phyloP scores from a whole-genome alignment of 2,329 filamentous ascomycete species.

The Paramyrothecium roridum region DNA sequence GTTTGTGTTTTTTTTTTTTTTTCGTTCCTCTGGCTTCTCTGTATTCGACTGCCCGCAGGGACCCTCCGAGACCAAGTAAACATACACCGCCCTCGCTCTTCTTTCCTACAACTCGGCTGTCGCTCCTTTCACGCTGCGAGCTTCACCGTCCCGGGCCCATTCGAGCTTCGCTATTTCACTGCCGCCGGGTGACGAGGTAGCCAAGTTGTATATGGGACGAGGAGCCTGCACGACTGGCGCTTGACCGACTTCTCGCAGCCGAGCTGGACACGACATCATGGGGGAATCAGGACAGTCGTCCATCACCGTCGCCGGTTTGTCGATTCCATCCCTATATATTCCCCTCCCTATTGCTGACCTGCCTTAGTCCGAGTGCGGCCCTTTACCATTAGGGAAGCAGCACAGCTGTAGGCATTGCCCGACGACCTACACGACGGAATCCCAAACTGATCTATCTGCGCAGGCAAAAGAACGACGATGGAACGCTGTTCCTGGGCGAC shows the following conservation, averaged over 20 bases:
- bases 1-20: neutral
- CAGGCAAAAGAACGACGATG: slow-evolving; percentile 71
- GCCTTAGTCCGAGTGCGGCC: slow-evolving; percentile 63
- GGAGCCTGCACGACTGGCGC: neutral
- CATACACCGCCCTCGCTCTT: neutral
- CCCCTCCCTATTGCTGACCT: slow-evolving; percentile 20
- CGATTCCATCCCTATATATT: neutral
- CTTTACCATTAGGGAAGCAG: slow-evolving; percentile 87
- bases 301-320: slow-evolving; percentile 56
- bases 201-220: neutral
- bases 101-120: neutral
- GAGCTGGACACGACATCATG: slow-evolving; percentile 10
- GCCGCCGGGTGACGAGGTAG: neutral
- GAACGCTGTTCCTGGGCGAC: slow-evolving; percentile 90
- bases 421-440: neutral
- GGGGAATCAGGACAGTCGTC: slow-evolving; percentile 40
- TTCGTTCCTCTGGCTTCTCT: neutral
- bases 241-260: neutral
- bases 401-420: slow-evolving; percentile 65
- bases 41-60: too few species aligned
- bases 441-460: slow-evolving; percentile 7
- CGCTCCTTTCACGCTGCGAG: slow-evolving; percentile 2
- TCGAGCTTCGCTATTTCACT: neutral
- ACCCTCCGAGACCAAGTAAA: too few species aligned
- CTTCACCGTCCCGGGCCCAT: neutral